Conservation (phyloP, 331 rosid genomes). For the Acacia concinna region DNA sequence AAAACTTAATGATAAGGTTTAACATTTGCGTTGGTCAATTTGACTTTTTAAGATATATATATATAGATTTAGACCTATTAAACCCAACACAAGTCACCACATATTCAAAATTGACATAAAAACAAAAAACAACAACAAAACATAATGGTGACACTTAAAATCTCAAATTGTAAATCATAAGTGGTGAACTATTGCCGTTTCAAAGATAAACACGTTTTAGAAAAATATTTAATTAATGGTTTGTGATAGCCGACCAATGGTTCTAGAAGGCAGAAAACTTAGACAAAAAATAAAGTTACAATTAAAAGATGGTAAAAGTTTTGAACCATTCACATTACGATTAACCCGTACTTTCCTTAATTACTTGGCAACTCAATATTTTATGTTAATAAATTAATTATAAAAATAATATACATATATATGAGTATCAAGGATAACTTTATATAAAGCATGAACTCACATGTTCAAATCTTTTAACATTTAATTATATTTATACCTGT, state of each 20-base stretch:
- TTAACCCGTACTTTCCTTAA: background rate
- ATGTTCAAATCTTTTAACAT: background rate
- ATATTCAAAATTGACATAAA: background rate
- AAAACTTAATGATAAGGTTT: background rate
- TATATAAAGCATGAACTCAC: no score
- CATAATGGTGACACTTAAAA: background rate
- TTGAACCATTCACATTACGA: background rate
- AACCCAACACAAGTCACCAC: background rate
- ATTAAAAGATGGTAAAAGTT: background rate
- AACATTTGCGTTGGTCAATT: background rate
- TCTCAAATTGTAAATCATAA: slow-evolving; percentile 11
- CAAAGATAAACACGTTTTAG: background rate
- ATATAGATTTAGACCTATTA: background rate
- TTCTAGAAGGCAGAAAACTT: slow-evolving; percentile 36
- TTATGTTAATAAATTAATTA: background rate
- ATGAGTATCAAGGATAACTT: background rate
- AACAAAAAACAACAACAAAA: background rate
- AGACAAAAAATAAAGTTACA: slow-evolving; percentile 19
- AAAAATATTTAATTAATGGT: background rate
- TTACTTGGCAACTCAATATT: background rate
- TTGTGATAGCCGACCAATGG: slow-evolving; percentile 25
- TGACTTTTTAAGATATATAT: background rate
- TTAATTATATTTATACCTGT: background rate
- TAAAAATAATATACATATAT: background rate
- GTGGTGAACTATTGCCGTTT: background rate